Conservation (phyloP, 192 early-diverging fungal species). For the Coemansia sp. region DNA sequence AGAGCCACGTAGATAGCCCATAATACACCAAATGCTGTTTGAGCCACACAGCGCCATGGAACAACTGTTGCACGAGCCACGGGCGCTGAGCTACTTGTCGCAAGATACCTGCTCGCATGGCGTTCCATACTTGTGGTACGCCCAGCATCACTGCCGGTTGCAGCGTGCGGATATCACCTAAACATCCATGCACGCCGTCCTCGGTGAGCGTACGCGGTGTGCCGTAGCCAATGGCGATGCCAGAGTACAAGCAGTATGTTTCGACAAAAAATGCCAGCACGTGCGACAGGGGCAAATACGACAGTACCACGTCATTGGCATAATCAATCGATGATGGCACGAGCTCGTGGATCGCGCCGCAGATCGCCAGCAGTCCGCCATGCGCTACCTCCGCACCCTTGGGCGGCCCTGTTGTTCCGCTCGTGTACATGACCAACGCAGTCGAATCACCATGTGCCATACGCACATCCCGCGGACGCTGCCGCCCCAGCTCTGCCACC, state of each 20-base stretch:
- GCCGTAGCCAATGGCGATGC: conserved; percentile 67
- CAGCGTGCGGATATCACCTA: conserved; percentile 78
- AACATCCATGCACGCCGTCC: conserved; percentile 64
- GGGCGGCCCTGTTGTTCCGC: conserved; percentile 89
- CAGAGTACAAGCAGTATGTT: conserved; percentile 65
- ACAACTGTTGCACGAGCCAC: conserved; percentile 62
- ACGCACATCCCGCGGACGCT: conserved; percentile 60
- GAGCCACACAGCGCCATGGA: conserved; percentile 70
- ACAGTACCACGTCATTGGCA: conserved; percentile 64
- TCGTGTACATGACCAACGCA: conserved; percentile 89
- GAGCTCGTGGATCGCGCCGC: conserved; percentile 56
- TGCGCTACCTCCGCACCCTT: conserved; percentile 90
- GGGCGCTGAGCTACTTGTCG: conserved; percentile 61
- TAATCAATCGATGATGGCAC: conserved; percentile 44
- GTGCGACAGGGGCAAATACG: conserved; percentile 89
- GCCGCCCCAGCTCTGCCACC: conserved; percentile 63
- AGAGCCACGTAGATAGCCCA: conserved; percentile 65
- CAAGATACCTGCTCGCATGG: conserved; percentile 82
- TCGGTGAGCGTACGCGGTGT: conserved; percentile 72
- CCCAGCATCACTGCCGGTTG: conserved; percentile 77
- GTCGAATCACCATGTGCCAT: conserved; percentile 72
- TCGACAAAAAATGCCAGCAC: conserved; percentile 87
- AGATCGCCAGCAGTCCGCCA: conserved; percentile 72
- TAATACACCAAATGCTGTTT: conserved; percentile 63
- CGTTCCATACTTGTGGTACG: conserved; percentile 84